Conservation (phyloP, 164 flowering plant species). For the Tetrastigma voinierianum region DNA sequence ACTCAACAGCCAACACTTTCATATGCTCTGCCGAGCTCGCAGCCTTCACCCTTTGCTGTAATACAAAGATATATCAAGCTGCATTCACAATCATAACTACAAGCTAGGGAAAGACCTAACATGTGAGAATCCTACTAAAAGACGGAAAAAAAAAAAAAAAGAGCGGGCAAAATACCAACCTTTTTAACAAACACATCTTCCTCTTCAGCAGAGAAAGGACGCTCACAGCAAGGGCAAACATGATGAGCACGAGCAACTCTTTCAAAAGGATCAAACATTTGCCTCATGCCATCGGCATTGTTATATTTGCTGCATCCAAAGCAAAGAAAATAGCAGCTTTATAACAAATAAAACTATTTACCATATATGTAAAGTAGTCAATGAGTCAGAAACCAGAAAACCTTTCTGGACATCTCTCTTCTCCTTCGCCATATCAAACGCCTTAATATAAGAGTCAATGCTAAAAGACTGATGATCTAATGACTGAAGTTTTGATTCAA, state of each 20-base stretch:
- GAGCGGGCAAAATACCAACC: conserved; percentile 34
- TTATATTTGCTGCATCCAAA: conserved; percentile 66
- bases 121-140: neutral
- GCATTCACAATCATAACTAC: conserved; percentile 1
- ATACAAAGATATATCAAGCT: conserved; percentile 14
- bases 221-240: conserved; percentile 95
- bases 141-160: neutral
- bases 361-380: neutral
- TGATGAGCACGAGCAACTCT: conserved; percentile 91
- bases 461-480: conserved; percentile 48
- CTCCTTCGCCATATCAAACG: conserved; percentile 61
- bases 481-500: conserved; percentile 69
- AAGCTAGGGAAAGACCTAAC: neutral
- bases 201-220: conserved; percentile 85
- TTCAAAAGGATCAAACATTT: conserved; percentile 95
- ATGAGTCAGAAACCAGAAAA: conserved; percentile 16
- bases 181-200: conserved; percentile 92
- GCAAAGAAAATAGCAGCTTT: conserved; percentile 6
- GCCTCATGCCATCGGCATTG: conserved; percentile 87
- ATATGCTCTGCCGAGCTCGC: conserved; percentile 76
- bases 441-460: conserved; percentile 62
- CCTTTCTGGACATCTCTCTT: conserved; percentile 86
- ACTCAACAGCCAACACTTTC: conserved; percentile 65
- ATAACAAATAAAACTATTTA: neutral
- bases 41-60: conserved; percentile 88